Conservation (phyloP, 495 filamentous ascomycete species). For the Cercophora samala region DNA sequence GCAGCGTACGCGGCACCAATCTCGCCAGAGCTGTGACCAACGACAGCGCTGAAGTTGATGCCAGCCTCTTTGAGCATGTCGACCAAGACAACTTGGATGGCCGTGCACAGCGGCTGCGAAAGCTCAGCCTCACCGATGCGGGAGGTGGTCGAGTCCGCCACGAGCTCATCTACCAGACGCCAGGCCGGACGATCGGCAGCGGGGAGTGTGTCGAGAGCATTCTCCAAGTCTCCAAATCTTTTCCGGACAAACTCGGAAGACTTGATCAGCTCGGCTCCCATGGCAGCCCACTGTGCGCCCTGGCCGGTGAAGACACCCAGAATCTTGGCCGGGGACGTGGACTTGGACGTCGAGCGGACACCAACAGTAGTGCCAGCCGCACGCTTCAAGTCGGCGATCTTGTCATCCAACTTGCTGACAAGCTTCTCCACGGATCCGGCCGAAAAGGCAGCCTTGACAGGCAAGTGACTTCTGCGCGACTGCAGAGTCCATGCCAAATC, state of each 20-base stretch:
- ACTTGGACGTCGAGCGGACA: too few species aligned
- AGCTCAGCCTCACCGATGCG: constrained; percentile 35
- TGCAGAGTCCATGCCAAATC: constrained; percentile 10
- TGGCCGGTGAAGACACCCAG: constrained; percentile 20
- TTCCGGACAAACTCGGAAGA: too few species aligned
- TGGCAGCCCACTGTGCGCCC: constrained; percentile 9
- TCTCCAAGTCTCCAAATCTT: not conserved
- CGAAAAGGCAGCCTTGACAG: too few species aligned
- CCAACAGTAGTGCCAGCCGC: too few species aligned
- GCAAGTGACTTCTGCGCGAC: not conserved
- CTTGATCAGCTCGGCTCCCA: too few species aligned
- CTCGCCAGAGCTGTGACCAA: constrained; percentile 62
- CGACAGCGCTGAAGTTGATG: constrained; percentile 43
- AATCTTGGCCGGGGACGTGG: constrained; percentile 4
- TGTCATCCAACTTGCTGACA: too few species aligned
- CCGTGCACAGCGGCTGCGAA: constrained; percentile 49
- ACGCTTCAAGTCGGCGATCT: too few species aligned
- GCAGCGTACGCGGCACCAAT: constrained; percentile 51
- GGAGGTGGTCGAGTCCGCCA: constrained; percentile 11
- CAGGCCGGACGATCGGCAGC: constrained; percentile 2
- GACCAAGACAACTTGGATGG: constrained; percentile 49
- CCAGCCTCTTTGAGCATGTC: constrained; percentile 43
- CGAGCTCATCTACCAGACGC: constrained; percentile 12
- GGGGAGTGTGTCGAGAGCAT: not conserved
- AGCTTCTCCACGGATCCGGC: too few species aligned